Conservation (phyloP, 2,329 filamentous ascomycete species). For the Parasarocladium wereldwijsianum region DNA sequence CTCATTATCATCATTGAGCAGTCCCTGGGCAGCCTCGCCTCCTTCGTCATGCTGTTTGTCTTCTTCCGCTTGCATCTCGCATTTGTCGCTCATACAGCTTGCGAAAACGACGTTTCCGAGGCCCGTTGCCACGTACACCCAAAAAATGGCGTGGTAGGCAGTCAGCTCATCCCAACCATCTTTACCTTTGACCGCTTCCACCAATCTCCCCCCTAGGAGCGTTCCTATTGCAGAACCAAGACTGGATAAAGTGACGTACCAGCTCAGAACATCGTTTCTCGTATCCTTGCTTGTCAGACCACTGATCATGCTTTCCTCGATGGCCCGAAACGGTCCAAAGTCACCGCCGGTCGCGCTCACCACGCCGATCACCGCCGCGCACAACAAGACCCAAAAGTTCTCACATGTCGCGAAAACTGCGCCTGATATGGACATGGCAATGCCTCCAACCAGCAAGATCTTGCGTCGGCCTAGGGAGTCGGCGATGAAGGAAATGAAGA, state of each 20-base stretch:
- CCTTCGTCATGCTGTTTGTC: constrained; percentile 8
- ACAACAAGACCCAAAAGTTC: constrained; percentile 43
- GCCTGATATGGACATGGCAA: constrained; percentile 43
- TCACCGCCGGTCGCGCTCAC: constrained; percentile 49
- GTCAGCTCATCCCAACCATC: constrained; percentile 33
- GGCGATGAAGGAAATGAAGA: constrained; percentile 41
- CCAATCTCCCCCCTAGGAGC: constrained; percentile 33
- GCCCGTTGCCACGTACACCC: constrained; percentile 43
- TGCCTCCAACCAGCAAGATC: constrained; percentile 35
- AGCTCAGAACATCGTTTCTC: constrained; percentile 48
- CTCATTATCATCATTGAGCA: constrained; percentile 9
- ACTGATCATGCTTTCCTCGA: constrained; percentile 50
- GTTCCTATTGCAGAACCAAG: constrained; percentile 39
- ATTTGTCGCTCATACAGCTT: constrained; percentile 30
- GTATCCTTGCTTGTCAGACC: constrained; percentile 40
- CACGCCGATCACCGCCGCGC: constrained; percentile 44
- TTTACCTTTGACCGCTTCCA: constrained; percentile 28
- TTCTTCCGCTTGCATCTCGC: constrained; percentile 26
- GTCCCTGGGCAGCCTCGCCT: constrained; percentile 9
- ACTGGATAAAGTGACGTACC: constrained; percentile 46
- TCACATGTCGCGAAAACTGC: constrained; percentile 35
- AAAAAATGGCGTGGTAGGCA: constrained; percentile 43
- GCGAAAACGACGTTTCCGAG: constrained; percentile 31
- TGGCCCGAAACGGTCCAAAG: constrained; percentile 51
- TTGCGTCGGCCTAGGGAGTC: constrained; percentile 41